A percentile compares a stretch with the other conserved stretches of the same genome.
Conservation (phyloP, 352 stramenopile species). For the Pythium rhizo-oryzae region DNA sequence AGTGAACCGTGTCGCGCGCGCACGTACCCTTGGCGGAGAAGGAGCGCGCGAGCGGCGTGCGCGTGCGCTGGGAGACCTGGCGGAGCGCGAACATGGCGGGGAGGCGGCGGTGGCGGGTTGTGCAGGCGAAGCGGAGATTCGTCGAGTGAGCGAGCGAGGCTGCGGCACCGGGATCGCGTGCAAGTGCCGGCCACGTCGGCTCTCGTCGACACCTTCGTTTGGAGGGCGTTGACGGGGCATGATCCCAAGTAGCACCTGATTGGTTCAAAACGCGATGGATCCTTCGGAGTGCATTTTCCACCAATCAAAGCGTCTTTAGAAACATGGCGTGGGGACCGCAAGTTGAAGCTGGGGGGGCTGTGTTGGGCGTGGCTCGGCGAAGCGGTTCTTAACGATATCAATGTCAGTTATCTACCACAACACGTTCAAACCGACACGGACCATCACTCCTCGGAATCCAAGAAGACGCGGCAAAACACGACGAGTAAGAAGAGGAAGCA, state of each 20-base stretch:
- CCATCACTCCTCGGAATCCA: neutral
- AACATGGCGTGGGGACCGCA: neutral
- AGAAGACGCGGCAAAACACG: neutral
- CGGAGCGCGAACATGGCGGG: constrained; percentile 57
- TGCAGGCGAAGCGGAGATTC: constrained; percentile 18
- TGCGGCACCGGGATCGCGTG: neutral
- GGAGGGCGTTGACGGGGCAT: neutral
- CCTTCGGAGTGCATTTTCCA: too few relatives aligned
- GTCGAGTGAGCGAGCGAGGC: constrained; percentile 24
- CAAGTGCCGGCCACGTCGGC: constrained; percentile 10
- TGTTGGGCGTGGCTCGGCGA: neutral
- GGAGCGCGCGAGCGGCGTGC: constrained; percentile 38
- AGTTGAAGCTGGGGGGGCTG: constrained; percentile 4
- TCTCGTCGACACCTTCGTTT: neutral
- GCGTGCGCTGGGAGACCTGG: constrained; percentile 22
- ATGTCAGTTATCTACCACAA: neutral
- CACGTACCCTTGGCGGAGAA: constrained; percentile 59
- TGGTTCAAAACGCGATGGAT: constrained; percentile 27
- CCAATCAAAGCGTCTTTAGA: neutral
- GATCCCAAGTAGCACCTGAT: constrained; percentile 17
- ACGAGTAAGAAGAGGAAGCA: neutral
- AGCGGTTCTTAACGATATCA: neutral
- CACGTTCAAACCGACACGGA: neutral
- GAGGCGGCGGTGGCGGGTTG: neutral
- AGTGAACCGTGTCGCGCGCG: neutral